Evolutionary conservation across 305 asterid genomes (phyloP).

Genomic region (Fraxinus velutina): DNA sequence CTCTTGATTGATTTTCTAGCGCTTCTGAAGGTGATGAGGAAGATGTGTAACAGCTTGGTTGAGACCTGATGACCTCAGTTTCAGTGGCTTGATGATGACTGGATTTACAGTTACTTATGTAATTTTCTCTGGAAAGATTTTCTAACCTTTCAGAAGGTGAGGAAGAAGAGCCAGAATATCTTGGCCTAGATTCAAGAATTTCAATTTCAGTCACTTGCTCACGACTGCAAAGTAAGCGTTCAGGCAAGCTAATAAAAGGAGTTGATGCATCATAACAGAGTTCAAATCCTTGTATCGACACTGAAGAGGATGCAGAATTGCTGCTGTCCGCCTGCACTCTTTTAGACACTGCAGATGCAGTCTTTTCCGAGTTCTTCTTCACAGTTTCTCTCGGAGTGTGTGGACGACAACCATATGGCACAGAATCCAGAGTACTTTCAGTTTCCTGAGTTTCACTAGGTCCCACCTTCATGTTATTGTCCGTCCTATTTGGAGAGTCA

Average conservation of each 20-base stretch:
- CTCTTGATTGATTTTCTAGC: background rate
- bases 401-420: conserved; percentile 16
- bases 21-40: background rate
- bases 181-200: conserved; percentile 26
- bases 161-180: conserved; percentile 22
- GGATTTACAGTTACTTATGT: conserved; percentile 23
- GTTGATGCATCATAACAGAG: conserved; percentile 54
- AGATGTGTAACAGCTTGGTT: background rate
- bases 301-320: conserved; percentile 72
- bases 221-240: conserved; percentile 31
- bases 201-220: conserved; percentile 37
- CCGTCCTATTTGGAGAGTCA: conserved; percentile 33
- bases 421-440: conserved; percentile 27
- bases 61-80: background rate
- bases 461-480: conserved; percentile 29
- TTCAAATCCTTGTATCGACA: conserved; percentile 71
- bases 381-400: conserved; percentile 32
- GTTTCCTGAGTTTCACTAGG: conserved; percentile 40
- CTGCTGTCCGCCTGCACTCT: conserved; percentile 59
- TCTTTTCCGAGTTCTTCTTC: conserved; percentile 40
- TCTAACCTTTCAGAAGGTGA: conserved; percentile 33
- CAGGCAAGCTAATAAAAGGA: conserved; percentile 39
- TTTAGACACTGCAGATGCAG: conserved; percentile 37
- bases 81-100: conserved; percentile 5
- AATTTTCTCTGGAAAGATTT: conserved; percentile 24